Conservation (phyloP, 164 flowering plant species). For the Macadamia tetraphylla region DNA sequence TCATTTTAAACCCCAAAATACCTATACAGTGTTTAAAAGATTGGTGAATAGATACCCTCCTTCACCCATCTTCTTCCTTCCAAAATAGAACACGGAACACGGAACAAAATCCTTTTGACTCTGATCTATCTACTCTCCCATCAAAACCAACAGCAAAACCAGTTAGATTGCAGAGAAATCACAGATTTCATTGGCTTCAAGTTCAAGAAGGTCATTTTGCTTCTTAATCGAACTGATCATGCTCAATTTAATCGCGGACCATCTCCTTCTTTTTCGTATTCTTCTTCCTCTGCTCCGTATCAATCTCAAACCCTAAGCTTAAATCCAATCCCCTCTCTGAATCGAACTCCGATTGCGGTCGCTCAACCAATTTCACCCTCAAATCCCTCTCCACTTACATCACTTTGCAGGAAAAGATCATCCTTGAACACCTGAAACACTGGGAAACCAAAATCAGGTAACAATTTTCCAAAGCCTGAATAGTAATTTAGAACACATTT, state of each 20-base stretch:
- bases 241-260: slow-evolving; percentile 82
- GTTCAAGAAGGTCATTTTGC: slow-evolving; percentile 64
- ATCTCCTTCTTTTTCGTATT: slow-evolving; percentile 11
- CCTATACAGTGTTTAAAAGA: no score
- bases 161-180: slow-evolving; percentile 47
- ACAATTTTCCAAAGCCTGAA: no score
- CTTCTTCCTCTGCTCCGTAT: slow-evolving; percentile 10
- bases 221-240: slow-evolving; percentile 72
- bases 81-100: no score
- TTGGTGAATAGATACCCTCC: no score
- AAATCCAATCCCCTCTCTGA: background rate
- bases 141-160: slow-evolving; percentile 17
- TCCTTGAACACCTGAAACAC: no score
- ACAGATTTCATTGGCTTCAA: slow-evolving; percentile 63
- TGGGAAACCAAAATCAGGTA: background rate
- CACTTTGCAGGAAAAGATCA: no score
- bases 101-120: slow-evolving; percentile 16
- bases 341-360: slow-evolving; percentile 9
- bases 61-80: no score
- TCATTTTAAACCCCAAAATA: no score
- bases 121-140: slow-evolving; percentile 46
- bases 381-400: background rate
- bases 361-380: slow-evolving; percentile 20
- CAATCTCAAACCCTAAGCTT: slow-evolving; percentile 11
- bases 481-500: no score